A percentile compares a stretch with the other conserved stretches of the same genome.
These are phyloP conservation scores for Thymus quinquecostatus DNA, from an alignment of 257 asterid genomes.

Conservation along the genomic window DNA sequence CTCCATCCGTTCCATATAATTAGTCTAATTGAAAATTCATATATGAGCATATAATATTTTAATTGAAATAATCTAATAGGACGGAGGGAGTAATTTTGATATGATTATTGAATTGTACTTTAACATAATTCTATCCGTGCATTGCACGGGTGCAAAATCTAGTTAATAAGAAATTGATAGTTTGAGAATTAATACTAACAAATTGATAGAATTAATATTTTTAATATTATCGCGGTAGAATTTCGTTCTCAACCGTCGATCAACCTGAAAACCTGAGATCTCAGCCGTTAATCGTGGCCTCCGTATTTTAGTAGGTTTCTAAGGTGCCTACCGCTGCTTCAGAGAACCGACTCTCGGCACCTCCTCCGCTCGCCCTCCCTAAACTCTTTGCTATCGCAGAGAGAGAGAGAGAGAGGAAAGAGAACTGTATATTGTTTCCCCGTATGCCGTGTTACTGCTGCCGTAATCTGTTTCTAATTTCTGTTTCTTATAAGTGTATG, in stretches of 20 bases:
- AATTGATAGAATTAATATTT: no score
- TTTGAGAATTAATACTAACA: no score
- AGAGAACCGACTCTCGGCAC: not conserved
- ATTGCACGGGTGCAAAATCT: no score
- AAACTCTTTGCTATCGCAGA: not conserved
- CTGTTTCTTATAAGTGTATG: not conserved
- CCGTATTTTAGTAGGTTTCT: not conserved
- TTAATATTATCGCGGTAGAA: no score
- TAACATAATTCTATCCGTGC: no score
- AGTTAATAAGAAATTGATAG: no score
- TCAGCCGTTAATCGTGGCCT: not conserved
- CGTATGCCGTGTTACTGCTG: conserved; percentile 10
- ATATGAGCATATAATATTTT: no score
- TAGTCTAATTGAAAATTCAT: no score
- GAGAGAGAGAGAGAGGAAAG: not conserved
- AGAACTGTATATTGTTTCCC: not conserved
- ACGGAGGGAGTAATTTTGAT: no score
- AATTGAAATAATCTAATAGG: no score
- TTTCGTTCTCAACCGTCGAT: conserved; percentile 4
- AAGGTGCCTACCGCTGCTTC: not conserved
- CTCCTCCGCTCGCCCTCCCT: not conserved
- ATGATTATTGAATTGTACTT: no score
- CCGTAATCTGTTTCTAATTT: not conserved
- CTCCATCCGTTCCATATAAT: no score
- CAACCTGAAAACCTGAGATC: not conserved